Conservation (phyloP, 2,329 filamentous ascomycete species). For the Fusarium dlaminii region DNA sequence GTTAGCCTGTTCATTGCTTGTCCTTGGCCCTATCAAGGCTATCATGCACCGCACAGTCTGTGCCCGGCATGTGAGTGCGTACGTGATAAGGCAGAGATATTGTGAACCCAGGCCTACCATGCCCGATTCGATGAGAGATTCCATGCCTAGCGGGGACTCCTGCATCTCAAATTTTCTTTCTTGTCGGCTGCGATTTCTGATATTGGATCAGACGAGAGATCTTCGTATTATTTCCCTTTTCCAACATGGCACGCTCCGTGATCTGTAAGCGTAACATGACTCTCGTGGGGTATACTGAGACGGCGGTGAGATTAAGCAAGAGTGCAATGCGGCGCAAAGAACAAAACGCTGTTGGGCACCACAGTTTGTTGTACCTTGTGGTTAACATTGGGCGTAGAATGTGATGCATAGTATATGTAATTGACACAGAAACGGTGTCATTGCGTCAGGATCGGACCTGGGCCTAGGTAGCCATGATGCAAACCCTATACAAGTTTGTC, state of each 20-base stretch:
- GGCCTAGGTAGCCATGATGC: not conserved
- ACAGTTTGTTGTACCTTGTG: not conserved
- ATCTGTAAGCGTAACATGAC: not conserved
- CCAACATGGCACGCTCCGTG: not conserved
- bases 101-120: conserved; percentile 4
- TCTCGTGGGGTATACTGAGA: conserved; percentile 4
- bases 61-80: conserved; percentile 13
- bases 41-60: conserved; percentile 6
- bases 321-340: conserved; percentile 10
- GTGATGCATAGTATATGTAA: not conserved
- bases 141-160: not conserved
- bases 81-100: conserved; percentile 32
- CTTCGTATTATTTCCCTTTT: not conserved
- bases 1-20: conserved; percentile 4
- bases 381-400: not conserved
- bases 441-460: not conserved
- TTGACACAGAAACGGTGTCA: not conserved
- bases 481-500: not conserved
- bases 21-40: conserved; percentile 10
- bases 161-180: not conserved
- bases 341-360: not conserved
- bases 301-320: conserved; percentile 12
- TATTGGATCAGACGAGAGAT: conserved; percentile 3
- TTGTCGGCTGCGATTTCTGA: not conserved
- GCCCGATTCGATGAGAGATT: conserved; percentile 9